Percentiles rank a stretch among this genome's conserved stretches.
phyloP scores from a whole-genome alignment of 2,329 filamentous ascomycete species.

The Xylariaceae sp. region DNA sequence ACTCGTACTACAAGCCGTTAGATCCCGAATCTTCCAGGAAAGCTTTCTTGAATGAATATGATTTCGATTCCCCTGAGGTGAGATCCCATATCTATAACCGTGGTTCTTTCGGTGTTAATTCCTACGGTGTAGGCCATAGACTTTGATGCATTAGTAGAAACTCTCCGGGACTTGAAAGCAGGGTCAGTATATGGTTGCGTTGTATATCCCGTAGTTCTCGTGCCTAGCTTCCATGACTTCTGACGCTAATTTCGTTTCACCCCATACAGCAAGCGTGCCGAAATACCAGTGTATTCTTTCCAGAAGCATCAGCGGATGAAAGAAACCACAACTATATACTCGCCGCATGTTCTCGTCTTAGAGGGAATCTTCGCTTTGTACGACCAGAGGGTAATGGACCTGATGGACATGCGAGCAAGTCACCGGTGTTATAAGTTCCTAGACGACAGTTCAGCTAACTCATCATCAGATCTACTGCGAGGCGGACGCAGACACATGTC shows the following conservation, averaged over 20 bases:
- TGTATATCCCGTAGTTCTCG: constrained; percentile 23
- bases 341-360: constrained; percentile 90
- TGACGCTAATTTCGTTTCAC: constrained; percentile 3
- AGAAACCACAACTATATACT: constrained; percentile 87
- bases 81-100: constrained; percentile 17
- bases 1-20: constrained; percentile 95
- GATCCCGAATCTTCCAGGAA: constrained; percentile 74
- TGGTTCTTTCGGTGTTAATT: constrained; percentile 28
- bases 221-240: constrained; percentile 6
- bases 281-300: constrained; percentile 96
- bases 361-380: constrained; percentile 97
- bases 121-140: constrained; percentile 69
- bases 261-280: constrained; percentile 71
- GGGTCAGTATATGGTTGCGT: constrained; percentile 62
- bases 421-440: background rate
- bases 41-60: constrained; percentile 89
- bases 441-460: constrained; percentile 13
- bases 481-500: constrained; percentile 90
- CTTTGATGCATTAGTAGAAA: constrained; percentile 84
- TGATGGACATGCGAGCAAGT: constrained; percentile 85
- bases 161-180: constrained; percentile 81
- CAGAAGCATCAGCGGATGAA: constrained; percentile 81
- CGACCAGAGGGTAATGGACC: constrained; percentile 79
- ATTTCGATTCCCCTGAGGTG: constrained; percentile 88
- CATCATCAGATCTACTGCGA: constrained; percentile 83